Evolutionary conservation across 2,329 filamentous ascomycete species (phyloP), one percentile per base, ranked within the genome.

Genomic region (Mollisiaceae sp.): DNA sequence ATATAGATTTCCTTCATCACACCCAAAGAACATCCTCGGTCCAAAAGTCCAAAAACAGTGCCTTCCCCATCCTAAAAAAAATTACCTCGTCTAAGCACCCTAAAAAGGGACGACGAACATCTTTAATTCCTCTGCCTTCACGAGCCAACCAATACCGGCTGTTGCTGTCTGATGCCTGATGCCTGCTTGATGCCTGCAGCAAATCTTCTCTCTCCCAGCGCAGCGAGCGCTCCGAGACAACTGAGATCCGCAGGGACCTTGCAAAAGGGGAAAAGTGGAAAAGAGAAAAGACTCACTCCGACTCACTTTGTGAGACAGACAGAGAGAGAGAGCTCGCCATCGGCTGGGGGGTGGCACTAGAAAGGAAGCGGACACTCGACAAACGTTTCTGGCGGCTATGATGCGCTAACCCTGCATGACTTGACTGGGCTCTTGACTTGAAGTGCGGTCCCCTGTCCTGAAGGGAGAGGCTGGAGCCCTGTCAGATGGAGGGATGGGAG

Each of bases 111-210:
- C n/a, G n/a, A n/a, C n/a, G n/a, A 41, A 43, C 41, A 32, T 32
- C 27, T 32, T 43, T 43, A 43, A 43, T 43, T 15, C 41, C n/a
- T 43, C 54, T 52, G 36, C 52, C 60, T 62, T 56, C 52, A 43
- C 60, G 60, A 62, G 60, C 52, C 41, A 39, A 45, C 60, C 60
- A 62, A 62, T 56, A 20, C 47, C 54, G 22, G 47, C n/a, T 14
- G 43, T 32, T 8, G 36, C 36, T 32, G 20, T 20, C 59, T 56
- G 27, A 62, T 62, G 60, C 60, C 60, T 62, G 60, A 38, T 43
- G 50, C 36, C 27, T 15, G 56, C 56, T 50, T 62, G 27, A 32
- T 32, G 27, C 27, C 27, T 32, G 6, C 27, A 32, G 27, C 27
- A 6, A 6, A 32, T 32, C 27, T 32, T 32, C 3, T 32, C 3